phyloP scores from a whole-genome alignment of 108 stramenopile genomes.

The Cylindrotheca closterium region DNA sequence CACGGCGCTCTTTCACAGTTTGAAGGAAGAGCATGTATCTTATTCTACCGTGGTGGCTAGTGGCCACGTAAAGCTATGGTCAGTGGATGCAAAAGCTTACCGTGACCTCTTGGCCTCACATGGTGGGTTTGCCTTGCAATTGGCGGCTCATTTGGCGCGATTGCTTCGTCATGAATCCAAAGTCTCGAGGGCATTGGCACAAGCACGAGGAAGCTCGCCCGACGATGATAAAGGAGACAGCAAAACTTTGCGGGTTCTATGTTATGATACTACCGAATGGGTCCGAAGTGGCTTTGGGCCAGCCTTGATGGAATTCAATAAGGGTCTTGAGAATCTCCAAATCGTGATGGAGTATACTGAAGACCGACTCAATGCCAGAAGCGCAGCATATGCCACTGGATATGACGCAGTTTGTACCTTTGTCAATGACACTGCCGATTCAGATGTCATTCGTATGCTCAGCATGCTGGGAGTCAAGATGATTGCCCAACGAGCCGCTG shows the following conservation, averaged over 20 bases:
- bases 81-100: slow-evolving; percentile 34
- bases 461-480: slow-evolving; percentile 59
- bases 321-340: slow-evolving; percentile 25
- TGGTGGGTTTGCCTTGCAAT: slow-evolving; percentile 33
- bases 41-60: slow-evolving; percentile 43
- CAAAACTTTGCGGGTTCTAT: slow-evolving; percentile 46
- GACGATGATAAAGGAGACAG: not conserved
- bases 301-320: slow-evolving; percentile 47
- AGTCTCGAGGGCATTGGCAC: slow-evolving; percentile 3
- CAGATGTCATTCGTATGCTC: slow-evolving; percentile 44
- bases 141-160: slow-evolving; percentile 32
- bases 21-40: slow-evolving; percentile 28
- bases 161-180: slow-evolving; percentile 2
- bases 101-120: slow-evolving; percentile 23
- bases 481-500: slow-evolving; percentile 35
- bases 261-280: slow-evolving; percentile 70
- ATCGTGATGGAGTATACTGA: slow-evolving; percentile 59
- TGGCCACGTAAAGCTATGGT: slow-evolving; percentile 48
- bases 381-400: slow-evolving; percentile 39
- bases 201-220: not conserved
- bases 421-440: slow-evolving; percentile 76
- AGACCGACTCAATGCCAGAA: slow-evolving; percentile 41
- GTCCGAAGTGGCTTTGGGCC: slow-evolving; percentile 46
- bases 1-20: slow-evolving; percentile 38
- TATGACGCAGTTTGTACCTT: slow-evolving; percentile 77